Conservation (phyloP, 306 rosid genomes). For the Quercus agrifolia region DNA sequence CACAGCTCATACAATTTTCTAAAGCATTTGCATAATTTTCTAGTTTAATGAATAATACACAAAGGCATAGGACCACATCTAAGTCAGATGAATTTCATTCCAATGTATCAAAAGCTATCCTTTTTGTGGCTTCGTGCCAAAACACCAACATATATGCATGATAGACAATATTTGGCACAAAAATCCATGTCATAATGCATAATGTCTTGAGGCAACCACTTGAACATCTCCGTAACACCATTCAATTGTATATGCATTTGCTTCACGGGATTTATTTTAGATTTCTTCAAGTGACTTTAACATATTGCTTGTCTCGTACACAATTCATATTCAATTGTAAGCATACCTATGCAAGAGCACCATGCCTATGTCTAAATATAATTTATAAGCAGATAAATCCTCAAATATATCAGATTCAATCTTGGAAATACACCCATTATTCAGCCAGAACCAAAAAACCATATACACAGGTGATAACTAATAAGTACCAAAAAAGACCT, state of each 20-base stretch:
- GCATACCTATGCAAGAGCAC: neutral
- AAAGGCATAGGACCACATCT: neutral
- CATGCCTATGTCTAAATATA: slow-evolving; percentile 1
- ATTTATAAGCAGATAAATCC: neutral
- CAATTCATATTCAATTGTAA: neutral
- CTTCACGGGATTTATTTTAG: neutral
- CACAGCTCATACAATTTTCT: neutral
- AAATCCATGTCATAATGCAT: neutral
- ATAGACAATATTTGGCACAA: neutral
- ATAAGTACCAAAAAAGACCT: slow-evolving; percentile 42
- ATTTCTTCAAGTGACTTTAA: neutral
- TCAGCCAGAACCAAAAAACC: neutral
- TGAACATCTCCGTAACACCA: neutral
- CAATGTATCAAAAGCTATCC: neutral
- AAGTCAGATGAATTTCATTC: neutral
- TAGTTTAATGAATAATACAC: neutral
- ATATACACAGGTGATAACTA: neutral
- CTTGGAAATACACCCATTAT: too few relatives aligned
- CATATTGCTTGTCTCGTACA: neutral
- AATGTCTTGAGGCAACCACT: neutral
- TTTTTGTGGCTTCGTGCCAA: neutral
- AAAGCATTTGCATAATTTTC: neutral
- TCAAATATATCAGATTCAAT: too few relatives aligned
- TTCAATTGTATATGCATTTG: neutral
- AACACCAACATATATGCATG: neutral